Evolutionary conservation across 176 grass and related monocot species (phyloP).

Genomic region (Urochloa ruziziensis): DNA sequence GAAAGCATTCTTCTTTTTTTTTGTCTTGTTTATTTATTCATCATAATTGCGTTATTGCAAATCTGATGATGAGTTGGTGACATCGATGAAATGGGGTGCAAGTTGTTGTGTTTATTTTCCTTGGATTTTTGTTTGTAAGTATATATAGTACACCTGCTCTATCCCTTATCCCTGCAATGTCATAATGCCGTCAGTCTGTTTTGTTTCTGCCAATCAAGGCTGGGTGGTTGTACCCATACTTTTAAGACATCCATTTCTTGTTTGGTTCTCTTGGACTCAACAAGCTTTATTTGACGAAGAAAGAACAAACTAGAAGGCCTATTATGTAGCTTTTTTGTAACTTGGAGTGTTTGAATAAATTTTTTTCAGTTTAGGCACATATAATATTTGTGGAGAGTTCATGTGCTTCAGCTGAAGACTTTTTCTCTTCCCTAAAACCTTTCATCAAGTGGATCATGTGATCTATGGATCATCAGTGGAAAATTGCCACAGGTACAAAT

Average conservation of each 20-base stretch:
- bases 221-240: slow-evolving; percentile 24
- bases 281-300: not conserved
- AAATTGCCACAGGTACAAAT: not conserved
- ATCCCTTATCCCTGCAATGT: slow-evolving; percentile 49
- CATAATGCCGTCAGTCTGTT: slow-evolving; percentile 41
- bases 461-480: not conserved
- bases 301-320: slow-evolving; percentile 7
- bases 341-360: not conserved
- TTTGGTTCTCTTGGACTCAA: not conserved
- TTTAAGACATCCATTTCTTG: slow-evolving; percentile 20
- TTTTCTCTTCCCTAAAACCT: not conserved
- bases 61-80: slow-evolving; percentile 30
- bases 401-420: slow-evolving; percentile 11
- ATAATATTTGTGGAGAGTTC: not conserved
- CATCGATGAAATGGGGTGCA: slow-evolving; percentile 20
- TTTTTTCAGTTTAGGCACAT: not conserved
- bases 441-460: slow-evolving; percentile 27
- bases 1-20: not conserved
- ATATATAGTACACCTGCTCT: not conserved
- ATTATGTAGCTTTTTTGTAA: not conserved
- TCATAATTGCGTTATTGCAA: not conserved
- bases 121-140: not conserved
- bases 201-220: slow-evolving; percentile 25
- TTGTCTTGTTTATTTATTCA: not conserved
- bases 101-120: slow-evolving; percentile 27